Base-by-base conservation (phyloP, 108 stramenopile species). In the Nitzschia sp. region DNA sequence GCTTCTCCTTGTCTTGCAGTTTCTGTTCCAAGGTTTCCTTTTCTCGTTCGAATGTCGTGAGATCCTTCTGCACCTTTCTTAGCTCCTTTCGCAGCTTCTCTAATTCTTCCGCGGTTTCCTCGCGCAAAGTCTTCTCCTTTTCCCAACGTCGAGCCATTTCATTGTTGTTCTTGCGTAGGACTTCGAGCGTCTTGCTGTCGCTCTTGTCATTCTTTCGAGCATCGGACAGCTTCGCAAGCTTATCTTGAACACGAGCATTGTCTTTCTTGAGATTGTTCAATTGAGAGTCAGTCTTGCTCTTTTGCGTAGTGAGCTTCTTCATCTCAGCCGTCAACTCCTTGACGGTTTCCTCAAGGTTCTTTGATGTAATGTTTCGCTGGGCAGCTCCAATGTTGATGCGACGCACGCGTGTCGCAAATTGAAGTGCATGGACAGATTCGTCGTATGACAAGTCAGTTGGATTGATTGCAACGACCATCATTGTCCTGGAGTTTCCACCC, bases 361-460 rank as follows among this genome's bases (percentile, higher is more conserved):
- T 93, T 23, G 90, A 84, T 27, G 80, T 79, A 27, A 93, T 86
- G 75, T 96, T 96, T 38, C 83, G 70, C 59, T 93, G 83, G 17
- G 95, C 95, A 50, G 94, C 83, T 63, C 94, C 94, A 38, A 95
- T 84, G 38, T 95, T 90, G 66, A 95, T 95, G 56, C 91, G 86
- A 26, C 96, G 81, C 17, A 95, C 94, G 41, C 97, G 85, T 30
- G 93, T 95, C n/a, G 98, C 99, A 74, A 99, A 99, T 70, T 98
- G 97, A 3, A 99, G 88, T 34, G 99, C 97, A 58, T 92, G 96
- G 38, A 96, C 77, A 32, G 94, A 91, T 78, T 99, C 99, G n/a
- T 99, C 97, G 53, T 84, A 92, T 31, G 97, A 88, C 32, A 69
- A 54, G 61, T 78, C 81, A 32, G 81, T 68, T 3, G 99, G 99